Evolutionary conservation across 345 rosid genomes (phyloP).

Genomic region (Dipteronia dyeriana): DNA sequence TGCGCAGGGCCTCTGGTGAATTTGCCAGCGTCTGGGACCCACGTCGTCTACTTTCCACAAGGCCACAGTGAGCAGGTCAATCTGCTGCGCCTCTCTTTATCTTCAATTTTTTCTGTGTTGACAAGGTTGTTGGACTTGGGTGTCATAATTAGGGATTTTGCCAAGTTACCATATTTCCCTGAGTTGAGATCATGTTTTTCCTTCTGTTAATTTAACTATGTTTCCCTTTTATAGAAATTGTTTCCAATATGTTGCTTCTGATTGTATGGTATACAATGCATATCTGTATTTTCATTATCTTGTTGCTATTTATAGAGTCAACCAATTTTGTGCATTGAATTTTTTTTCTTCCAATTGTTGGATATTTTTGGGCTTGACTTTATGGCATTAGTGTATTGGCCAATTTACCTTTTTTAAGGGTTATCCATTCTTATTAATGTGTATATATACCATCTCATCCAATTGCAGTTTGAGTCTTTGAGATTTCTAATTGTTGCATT

Average conservation of each 20-base stretch:
- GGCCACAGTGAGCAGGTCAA: constrained; percentile 78
- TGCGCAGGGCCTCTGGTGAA: constrained; percentile 74
- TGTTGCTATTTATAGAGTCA: not conserved
- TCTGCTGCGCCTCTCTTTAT: no score
- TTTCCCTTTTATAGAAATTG: not conserved
- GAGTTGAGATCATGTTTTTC: not conserved
- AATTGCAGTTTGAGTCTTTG: not conserved
- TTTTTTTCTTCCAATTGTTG: not conserved
- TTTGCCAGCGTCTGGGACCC: constrained; percentile 64
- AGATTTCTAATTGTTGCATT: not conserved
- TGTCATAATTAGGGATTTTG: not conserved
- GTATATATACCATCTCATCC: not conserved
- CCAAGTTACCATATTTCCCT: constrained; percentile 12
- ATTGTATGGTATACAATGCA: no score
- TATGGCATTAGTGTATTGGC: not conserved
- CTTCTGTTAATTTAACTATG: not conserved
- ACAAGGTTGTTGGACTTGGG: not conserved
- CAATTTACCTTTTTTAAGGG: not conserved
- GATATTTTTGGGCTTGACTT: not conserved
- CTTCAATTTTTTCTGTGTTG: not conserved
- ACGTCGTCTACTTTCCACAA: constrained; percentile 76
- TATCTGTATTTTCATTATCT: not conserved
- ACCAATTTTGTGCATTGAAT: not conserved
- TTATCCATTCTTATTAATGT: not conserved
- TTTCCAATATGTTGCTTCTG: not conserved